Percentiles rank a stretch among this genome's conserved stretches.
Conservation (phyloP, 2,329 filamentous ascomycete species). For the Calonectria pseudoreteaudii region DNA sequence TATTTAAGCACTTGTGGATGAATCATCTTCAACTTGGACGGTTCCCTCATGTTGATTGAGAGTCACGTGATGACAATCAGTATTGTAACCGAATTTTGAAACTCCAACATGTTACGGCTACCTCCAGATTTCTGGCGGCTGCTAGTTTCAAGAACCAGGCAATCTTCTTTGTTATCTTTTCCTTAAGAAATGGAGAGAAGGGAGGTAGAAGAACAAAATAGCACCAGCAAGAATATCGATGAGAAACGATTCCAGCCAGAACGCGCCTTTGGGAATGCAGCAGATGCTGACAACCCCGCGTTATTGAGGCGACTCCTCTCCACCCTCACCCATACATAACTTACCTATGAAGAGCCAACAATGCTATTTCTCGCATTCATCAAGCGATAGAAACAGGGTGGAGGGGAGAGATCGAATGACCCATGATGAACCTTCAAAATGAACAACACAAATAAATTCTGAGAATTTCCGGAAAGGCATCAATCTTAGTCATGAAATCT, state of each 20-base stretch:
- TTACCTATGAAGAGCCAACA: not conserved
- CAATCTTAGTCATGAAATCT: not conserved
- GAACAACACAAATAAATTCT: not conserved
- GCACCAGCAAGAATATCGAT: too few relatives aligned
- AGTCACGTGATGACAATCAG: not conserved
- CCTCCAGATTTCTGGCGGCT: not conserved
- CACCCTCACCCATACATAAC: not conserved
- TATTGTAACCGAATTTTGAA: not conserved
- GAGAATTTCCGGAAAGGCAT: not conserved
- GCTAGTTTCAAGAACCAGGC: not conserved
- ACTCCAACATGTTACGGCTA: not conserved
- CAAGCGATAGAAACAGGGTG: not conserved
- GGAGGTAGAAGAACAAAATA: too few relatives aligned
- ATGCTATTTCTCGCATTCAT: not conserved
- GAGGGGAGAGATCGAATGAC: not conserved
- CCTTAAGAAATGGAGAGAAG: not conserved
- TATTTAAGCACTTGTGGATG: not conserved
- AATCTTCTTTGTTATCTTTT: not conserved
- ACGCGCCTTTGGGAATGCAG: not conserved
- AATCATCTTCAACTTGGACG: not conserved
- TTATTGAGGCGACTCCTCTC: not conserved
- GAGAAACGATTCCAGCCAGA: not conserved
- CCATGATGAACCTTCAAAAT: not conserved
- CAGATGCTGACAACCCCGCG: not conserved
- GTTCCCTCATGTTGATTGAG: not conserved